phyloP scores from a whole-genome alignment of 768 basidiomycete species.

The Kwoniella sp. region DNA sequence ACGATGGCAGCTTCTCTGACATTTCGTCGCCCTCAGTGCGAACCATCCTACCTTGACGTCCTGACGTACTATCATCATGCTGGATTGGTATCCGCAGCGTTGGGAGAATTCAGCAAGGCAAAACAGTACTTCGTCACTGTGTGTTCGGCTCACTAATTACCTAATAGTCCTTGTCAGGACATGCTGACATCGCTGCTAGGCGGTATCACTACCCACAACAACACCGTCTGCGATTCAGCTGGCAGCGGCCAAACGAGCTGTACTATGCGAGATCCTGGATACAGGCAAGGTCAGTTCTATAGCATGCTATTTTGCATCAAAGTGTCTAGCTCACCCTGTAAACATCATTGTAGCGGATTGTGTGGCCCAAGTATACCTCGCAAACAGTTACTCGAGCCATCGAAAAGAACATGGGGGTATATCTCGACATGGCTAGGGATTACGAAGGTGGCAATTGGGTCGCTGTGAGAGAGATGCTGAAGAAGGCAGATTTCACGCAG shows the following conservation, averaged over 20 bases:
- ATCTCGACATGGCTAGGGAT: slow-evolving; percentile 30
- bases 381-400: slow-evolving; percentile 19
- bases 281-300: slow-evolving; percentile 44
- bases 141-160: not conserved
- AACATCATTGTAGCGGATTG: slow-evolving; percentile 10
- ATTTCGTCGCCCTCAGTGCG: slow-evolving; percentile 13
- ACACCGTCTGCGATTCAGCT: slow-evolving; percentile 40
- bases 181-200: slow-evolving; percentile 16
- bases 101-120: slow-evolving; percentile 19
- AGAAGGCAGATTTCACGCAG: slow-evolving; percentile 15
- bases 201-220: slow-evolving; percentile 29
- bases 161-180: not conserved
- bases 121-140: slow-evolving; percentile 27
- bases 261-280: slow-evolving; percentile 33
- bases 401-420: slow-evolving; percentile 27
- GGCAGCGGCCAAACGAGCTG: slow-evolving; percentile 35
- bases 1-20: not conserved
- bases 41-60: slow-evolving; percentile 34
- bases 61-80: slow-evolving; percentile 43
- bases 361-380: slow-evolving; percentile 30
- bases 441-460: slow-evolving; percentile 29
- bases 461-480: slow-evolving; percentile 15
- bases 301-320: too few relatives aligned
- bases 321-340: slow-evolving; percentile 3
- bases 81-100: slow-evolving; percentile 32